A percentile compares a stretch with the other conserved stretches of the same genome.
phyloP scores from a whole-genome alignment of 2,329 filamentous ascomycete genomes.

The Epichloe elymi region DNA sequence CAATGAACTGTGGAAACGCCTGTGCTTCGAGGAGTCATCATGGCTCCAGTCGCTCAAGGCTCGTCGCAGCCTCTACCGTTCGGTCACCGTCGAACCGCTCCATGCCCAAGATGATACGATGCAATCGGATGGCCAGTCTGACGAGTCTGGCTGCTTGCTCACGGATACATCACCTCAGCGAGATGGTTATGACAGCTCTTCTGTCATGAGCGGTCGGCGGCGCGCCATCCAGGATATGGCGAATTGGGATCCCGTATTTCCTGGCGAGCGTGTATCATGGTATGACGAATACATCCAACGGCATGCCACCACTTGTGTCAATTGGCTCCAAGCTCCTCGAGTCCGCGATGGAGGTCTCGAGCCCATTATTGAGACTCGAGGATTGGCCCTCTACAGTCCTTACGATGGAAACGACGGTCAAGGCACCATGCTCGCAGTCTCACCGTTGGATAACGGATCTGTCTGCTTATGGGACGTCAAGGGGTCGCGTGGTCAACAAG shows the following conservation, averaged over 20 bases:
- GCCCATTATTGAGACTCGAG: conserved; percentile 53
- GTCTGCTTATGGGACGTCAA: conserved; percentile 77
- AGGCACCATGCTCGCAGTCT: conserved; percentile 45
- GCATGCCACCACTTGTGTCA: conserved; percentile 57
- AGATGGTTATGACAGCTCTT: background rate
- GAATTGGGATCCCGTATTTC: conserved; percentile 74
- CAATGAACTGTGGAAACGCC: conserved; percentile 59
- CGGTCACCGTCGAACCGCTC: conserved; percentile 10
- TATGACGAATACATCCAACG: conserved; percentile 83
- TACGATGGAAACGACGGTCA: conserved; percentile 33
- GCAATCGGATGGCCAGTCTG: background rate
- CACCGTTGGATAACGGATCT: conserved; percentile 74
- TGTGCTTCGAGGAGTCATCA: conserved; percentile 59
- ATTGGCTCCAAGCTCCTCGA: conserved; percentile 60
- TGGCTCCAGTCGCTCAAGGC: conserved; percentile 48
- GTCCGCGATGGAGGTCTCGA: conserved; percentile 26
- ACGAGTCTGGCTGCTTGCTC: background rate
- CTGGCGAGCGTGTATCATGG: conserved; percentile 62
- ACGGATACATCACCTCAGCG: background rate
- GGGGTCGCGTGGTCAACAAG: conserved; percentile 38
- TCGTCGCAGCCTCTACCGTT: conserved; percentile 20
- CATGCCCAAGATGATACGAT: conserved; percentile 6
- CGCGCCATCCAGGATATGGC: conserved; percentile 42
- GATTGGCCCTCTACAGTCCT: conserved; percentile 52
- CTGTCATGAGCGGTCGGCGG: background rate